phyloP scores from a whole-genome alignment of 768 basidiomycete genomes.

The Chlorophyllum brunneum region DNA sequence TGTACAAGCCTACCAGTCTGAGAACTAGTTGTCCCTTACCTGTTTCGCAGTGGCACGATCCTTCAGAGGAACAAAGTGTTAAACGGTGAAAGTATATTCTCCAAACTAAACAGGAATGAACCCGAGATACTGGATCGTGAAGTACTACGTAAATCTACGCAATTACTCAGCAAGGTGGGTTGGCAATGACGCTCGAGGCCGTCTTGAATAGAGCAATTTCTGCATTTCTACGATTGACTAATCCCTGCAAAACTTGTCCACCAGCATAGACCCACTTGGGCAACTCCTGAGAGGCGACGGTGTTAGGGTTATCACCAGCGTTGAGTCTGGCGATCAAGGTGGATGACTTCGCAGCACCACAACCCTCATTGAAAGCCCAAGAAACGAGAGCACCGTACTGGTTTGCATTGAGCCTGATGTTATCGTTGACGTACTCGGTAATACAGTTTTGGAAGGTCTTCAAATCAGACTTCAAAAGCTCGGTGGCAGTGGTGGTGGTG shows the following conservation, averaged over 20 bases:
- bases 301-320: constrained; percentile 26
- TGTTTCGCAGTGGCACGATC: no score
- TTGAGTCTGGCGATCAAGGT: constrained; percentile 27
- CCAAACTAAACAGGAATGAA: no score
- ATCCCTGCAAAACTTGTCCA: constrained; percentile 23
- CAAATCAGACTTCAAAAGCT: constrained; percentile 26
- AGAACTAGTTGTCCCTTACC: no score
- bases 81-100: no score
- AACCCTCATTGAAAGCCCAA: constrained; percentile 29
- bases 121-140: no score
- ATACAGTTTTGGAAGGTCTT: constrained; percentile 22
- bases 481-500: constrained; percentile 23
- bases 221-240: constrained; percentile 22
- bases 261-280: constrained; percentile 28
- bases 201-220: constrained; percentile 30
- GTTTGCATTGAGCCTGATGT: constrained; percentile 26
- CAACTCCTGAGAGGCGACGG: constrained; percentile 28
- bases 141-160: no score
- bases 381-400: constrained; percentile 29
- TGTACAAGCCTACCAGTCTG: no score
- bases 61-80: no score
- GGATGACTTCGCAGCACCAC: constrained; percentile 22
- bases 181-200: constrained; percentile 22
- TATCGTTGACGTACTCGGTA: constrained; percentile 18
- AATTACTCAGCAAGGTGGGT: constrained; percentile 25